Base-by-base conservation (phyloP, 106 monocot genomes). In the Dendrobium nobile region DNA sequence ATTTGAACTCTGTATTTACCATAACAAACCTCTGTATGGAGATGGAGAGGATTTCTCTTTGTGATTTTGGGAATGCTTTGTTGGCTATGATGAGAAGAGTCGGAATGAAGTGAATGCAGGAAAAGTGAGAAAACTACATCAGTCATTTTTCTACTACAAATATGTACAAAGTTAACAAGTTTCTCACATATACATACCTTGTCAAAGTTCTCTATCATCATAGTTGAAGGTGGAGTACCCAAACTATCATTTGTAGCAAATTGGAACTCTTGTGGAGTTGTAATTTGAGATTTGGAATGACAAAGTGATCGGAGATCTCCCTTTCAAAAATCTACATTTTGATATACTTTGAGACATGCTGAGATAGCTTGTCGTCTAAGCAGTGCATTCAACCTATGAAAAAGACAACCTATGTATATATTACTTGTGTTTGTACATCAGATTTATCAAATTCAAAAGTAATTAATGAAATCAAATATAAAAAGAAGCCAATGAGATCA, bases 191-290 rank as follows among this genome's bases (percentile, higher is more conserved):
- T n/a, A 48, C 76, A 48, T 77, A 95, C 98, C 95, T 99, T 93
- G 81, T 99, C 98, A 86, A 99, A 93, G 15, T 88, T 80, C 7
- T 99, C 98, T 5, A 72, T 51, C 54, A 95, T 86, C 54, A 95
- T 86, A 24, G 85, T 37, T 42, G 84, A 77, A 82, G 84, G 51
- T 42, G 86, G 82, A 40, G 92, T 88, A 8, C 97, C 97, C 72
- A 99, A 27, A 73, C 98, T 82, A 55, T 89, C 91, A 78, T 91
- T 72, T 4, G 98, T 98, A n/a, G 92, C 91, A 75, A 98, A 98
- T 81, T 98, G 98, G 79, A 98, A 98, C 56, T 95, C 98, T 77
- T 95, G 86, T 59, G 98, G 92, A 75, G 81, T 87, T 18, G 98
- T 98, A 55, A 83, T 43, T 45, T 91, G 92, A n/a, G 84, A 77